Conservation (phyloP, 192 early-diverging fungal genomes). For the Coemansia pectinata region DNA sequence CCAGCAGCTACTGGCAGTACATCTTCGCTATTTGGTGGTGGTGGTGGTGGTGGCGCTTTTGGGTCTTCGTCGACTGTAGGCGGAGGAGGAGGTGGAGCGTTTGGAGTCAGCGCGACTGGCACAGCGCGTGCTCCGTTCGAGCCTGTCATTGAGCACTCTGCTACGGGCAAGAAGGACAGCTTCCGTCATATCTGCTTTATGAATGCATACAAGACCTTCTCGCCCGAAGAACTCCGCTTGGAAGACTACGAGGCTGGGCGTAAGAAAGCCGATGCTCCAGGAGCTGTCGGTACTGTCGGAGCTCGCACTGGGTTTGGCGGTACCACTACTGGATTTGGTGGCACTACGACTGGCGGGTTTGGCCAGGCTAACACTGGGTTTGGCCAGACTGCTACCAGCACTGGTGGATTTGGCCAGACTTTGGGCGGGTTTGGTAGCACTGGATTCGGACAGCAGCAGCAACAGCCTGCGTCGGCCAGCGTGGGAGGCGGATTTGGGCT, state of each 20-base stretch:
- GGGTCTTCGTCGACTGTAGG: slow-evolving; percentile 11
- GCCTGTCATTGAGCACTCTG: slow-evolving; percentile 55
- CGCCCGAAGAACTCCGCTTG: slow-evolving; percentile 86
- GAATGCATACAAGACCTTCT: slow-evolving; percentile 81
- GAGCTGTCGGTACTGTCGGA: slow-evolving; percentile 19
- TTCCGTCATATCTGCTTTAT: slow-evolving; percentile 80
- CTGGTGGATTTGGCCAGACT: neutral
- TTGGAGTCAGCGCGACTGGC: slow-evolving; percentile 42
- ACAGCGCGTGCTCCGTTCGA: slow-evolving; percentile 61
- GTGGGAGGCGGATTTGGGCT: slow-evolving; percentile 4
- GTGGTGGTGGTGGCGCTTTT: slow-evolving; percentile 44
- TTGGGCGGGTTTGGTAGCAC: slow-evolving; percentile 6
- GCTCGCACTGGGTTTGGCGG: slow-evolving; percentile 43
- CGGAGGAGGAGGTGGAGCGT: slow-evolving; percentile 54
- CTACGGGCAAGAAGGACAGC: slow-evolving; percentile 59
- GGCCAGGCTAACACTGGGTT: slow-evolving; percentile 33
- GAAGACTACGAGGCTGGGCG: slow-evolving; percentile 87
- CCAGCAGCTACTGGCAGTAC: slow-evolving; percentile 1
- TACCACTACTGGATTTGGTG: slow-evolving; percentile 23
- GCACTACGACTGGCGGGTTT: slow-evolving; percentile 14
- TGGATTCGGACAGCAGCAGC: slow-evolving; percentile 14
- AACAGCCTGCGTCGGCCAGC: neutral
- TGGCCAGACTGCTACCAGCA: slow-evolving; percentile 13
- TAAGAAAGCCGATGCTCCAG: slow-evolving; percentile 52
- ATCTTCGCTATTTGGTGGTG: slow-evolving; percentile 38